Conservation (phyloP, 2,329 filamentous ascomycete genomes). For the Lecanicillium sp. region DNA sequence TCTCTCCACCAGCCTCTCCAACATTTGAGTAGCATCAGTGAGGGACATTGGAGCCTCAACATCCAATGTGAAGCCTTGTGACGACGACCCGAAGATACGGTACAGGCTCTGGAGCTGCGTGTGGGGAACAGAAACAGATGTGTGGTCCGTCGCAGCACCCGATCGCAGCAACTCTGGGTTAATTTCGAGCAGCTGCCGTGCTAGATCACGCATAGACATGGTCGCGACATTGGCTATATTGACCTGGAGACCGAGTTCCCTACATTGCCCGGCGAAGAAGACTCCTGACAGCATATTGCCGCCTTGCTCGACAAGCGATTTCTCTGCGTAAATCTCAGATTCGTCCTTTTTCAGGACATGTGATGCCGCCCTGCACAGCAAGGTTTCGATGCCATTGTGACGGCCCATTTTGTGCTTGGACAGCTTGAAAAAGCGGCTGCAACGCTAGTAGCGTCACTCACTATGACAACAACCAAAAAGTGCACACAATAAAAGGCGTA, state of each 20-base stretch:
- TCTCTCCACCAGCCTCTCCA: constrained; percentile 6
- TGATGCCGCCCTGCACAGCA: constrained; percentile 9
- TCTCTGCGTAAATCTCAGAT: constrained; percentile 5
- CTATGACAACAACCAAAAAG: background rate
- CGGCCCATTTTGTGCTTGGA: constrained; percentile 1
- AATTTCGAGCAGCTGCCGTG: constrained; percentile 1
- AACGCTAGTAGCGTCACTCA: background rate
- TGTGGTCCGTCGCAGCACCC: background rate
- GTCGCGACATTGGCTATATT: constrained; percentile 3
- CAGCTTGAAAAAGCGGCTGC: background rate
- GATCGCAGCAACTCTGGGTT: constrained; percentile 1
- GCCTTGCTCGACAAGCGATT: constrained; percentile 9
- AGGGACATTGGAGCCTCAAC: constrained; percentile 4
- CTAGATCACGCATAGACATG: constrained; percentile 5
- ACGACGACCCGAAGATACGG: background rate
- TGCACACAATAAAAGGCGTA: background rate
- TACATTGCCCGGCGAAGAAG: constrained; percentile 12
- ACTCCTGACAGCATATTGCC: constrained; percentile 5
- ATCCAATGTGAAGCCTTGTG: constrained; percentile 6
- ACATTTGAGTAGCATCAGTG: constrained; percentile 1
- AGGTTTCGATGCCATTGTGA: constrained; percentile 4
- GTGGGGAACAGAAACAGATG: background rate
- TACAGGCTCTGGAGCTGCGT: constrained; percentile 10
- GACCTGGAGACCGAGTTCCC: constrained; percentile 8
- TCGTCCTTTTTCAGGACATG: constrained; percentile 10